Percentiles rank a stretch among this genome's conserved stretches.
phyloP scores from a whole-genome alignment of 2,329 filamentous ascomycete species.

The Clarireedia hainanense region DNA sequence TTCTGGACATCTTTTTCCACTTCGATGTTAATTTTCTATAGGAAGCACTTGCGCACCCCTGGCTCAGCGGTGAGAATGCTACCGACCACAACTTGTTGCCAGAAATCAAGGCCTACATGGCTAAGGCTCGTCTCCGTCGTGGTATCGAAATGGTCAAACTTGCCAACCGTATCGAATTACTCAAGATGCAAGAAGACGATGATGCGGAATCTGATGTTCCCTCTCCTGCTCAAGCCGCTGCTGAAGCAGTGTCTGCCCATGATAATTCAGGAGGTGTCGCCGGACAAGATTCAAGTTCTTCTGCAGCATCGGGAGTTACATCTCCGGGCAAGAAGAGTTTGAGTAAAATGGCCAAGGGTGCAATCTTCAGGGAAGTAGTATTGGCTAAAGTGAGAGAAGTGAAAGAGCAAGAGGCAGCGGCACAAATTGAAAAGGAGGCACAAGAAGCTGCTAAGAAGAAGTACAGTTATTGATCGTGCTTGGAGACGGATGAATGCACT shows the following conservation, averaged over 20 bases:
- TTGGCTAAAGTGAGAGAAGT: constrained; percentile 87
- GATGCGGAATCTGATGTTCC: constrained; percentile 62
- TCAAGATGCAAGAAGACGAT: constrained; percentile 90
- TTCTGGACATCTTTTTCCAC: background rate
- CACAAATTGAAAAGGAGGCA: constrained; percentile 47
- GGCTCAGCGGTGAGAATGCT: constrained; percentile 86
- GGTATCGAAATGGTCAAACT: constrained; percentile 96
- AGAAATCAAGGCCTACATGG: constrained; percentile 91
- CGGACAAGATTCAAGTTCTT: constrained; percentile 10
- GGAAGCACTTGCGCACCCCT: constrained; percentile 73
- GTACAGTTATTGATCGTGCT: constrained; percentile 9
- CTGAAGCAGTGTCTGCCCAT: constrained; percentile 47
- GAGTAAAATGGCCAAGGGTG: constrained; percentile 46
- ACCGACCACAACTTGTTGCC: constrained; percentile 95
- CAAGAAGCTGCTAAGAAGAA: constrained; percentile 24
- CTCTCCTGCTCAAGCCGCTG: constrained; percentile 47
- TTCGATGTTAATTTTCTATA: constrained; percentile 30
- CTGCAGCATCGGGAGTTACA: constrained; percentile 9
- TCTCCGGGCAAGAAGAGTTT: constrained; percentile 33
- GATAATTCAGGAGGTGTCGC: constrained; percentile 31
- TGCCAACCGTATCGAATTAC: constrained; percentile 85
- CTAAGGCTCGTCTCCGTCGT: constrained; percentile 81
- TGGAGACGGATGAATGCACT: background rate
- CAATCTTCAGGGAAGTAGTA: constrained; percentile 92
- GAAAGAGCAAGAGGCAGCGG: constrained; percentile 74